A percentile compares a stretch with the other conserved stretches of the same genome.
These are phyloP conservation scores for Pholiota adiposa DNA, from an alignment of 1,284 basidiomycete species.

Conservation along the genomic window DNA sequence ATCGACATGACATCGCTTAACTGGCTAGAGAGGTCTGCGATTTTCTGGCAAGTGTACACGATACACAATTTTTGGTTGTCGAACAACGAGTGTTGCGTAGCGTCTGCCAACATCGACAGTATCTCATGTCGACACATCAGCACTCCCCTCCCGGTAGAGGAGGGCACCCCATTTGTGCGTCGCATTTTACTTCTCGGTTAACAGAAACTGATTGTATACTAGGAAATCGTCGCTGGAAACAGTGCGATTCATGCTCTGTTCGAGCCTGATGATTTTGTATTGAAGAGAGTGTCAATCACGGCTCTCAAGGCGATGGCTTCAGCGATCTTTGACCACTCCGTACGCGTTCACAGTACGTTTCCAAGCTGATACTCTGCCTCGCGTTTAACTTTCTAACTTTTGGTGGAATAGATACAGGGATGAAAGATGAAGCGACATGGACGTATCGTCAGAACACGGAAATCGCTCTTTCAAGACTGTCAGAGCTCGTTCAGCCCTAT, in stretches of 20 bases:
- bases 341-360: constrained; percentile 24
- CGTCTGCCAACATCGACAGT: constrained; percentile 52
- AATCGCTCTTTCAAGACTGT: constrained; percentile 47
- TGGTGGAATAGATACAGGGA: constrained; percentile 6
- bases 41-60: constrained; percentile 66
- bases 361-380: too few species aligned
- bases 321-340: constrained; percentile 26
- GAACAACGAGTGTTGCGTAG: constrained; percentile 55
- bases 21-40: constrained; percentile 46
- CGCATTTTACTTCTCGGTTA: neutral
- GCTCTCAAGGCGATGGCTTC: constrained; percentile 30
- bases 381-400: too few species aligned
- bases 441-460: constrained; percentile 42
- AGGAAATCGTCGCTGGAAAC: constrained; percentile 22
- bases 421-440: constrained; percentile 20
- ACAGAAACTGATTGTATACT: neutral
- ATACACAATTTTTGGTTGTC: constrained; percentile 63
- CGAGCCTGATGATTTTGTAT: constrained; percentile 22
- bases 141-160: constrained; percentile 52
- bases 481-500: constrained; percentile 43
- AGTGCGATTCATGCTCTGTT: constrained; percentile 29
- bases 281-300: constrained; percentile 22
- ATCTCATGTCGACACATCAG: constrained; percentile 51
- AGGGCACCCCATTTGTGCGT: constrained; percentile 24
- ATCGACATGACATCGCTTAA: constrained; percentile 19